Evolutionary conservation across 2,329 filamentous ascomycete species (phyloP), one percentile per base, ranked within the genome.

Genomic region (Apiospora phragmitis): DNA sequence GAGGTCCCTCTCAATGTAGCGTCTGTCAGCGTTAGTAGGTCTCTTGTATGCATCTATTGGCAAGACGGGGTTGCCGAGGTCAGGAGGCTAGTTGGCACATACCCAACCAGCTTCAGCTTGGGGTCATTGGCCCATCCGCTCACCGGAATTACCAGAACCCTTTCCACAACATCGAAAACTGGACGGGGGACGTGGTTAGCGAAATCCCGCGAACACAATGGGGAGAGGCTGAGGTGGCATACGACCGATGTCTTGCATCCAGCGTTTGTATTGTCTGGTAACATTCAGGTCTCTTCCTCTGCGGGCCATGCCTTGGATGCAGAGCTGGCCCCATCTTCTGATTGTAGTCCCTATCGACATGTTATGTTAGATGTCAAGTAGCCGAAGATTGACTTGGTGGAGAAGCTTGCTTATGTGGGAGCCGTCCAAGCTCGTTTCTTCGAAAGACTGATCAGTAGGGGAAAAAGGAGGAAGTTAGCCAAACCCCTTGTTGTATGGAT

Each of bases 1-100:
- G 83, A 74, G n/a, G 18, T 32, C 35, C 24, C 42, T 35, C 18
- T 41, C 55, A 12, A 55, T 41, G 8, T 41, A 32, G 2, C 67
- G 59, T 8, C 49, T 38, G 9, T 59, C 21, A 32, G 21, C 8
- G 12, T 45, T 16, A 42, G 42, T 16, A 11, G 29, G 29, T 32
- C 3, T 21, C 6, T 26, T 12, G 42, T 45, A 7, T n/a, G 43
- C 43, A n/a, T 21, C 4, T n/a, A 45, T n/a, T n/a, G 43, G 18
- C 6, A 21, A 8, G 5, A 8, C 3, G 21, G 43, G 43, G 18
- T 7, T n/a, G n/a, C n/a, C n/a, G n/a, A n/a, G n/a, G n/a, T n/a
- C n/a, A n/a, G n/a, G n/a, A n/a, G n/a, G n/a, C n/a, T n/a, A n/a
- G n/a, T n/a, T n/a, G n/a, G 43, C 29, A 35, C 18, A 21, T 59